phyloP scores from a whole-genome alignment of 2,329 filamentous ascomycete genomes.

The Fusarium stilboides region DNA sequence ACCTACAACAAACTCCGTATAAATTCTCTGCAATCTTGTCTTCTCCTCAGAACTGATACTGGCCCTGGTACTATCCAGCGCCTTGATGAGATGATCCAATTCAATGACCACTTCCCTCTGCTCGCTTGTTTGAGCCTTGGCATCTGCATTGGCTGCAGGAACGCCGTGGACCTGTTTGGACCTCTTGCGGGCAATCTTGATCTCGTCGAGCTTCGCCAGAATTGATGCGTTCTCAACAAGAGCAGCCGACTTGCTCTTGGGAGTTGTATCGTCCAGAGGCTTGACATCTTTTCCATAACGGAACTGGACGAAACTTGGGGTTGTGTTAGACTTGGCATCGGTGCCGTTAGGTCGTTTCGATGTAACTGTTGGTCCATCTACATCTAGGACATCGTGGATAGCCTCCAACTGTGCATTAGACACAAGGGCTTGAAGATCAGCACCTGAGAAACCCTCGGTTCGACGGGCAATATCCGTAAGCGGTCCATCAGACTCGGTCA shows the following conservation, averaged over 20 bases:
- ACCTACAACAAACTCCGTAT: slow-evolving; percentile 92
- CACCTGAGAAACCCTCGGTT: slow-evolving; percentile 93
- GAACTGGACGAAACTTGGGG: slow-evolving; percentile 83
- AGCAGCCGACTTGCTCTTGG: slow-evolving; percentile 66
- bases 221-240: slow-evolving; percentile 86
- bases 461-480: slow-evolving; percentile 81
- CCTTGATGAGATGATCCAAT: slow-evolving; percentile 87
- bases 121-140: slow-evolving; percentile 53
- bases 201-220: slow-evolving; percentile 83
- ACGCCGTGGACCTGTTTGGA: slow-evolving; percentile 55
- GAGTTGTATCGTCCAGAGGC: slow-evolving; percentile 57
- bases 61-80: slow-evolving; percentile 81
- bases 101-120: slow-evolving; percentile 82
- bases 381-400: slow-evolving; percentile 88
- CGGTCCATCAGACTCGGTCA: slow-evolving; percentile 69
- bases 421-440: slow-evolving; percentile 93
- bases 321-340: slow-evolving; percentile 48
- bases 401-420: slow-evolving; percentile 98
- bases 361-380: slow-evolving; percentile 63
- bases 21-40: slow-evolving; percentile 82
- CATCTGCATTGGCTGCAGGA: slow-evolving; percentile 42
- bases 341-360: slow-evolving; percentile 56
- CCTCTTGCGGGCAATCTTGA: slow-evolving; percentile 78
- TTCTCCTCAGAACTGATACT: slow-evolving; percentile 88
- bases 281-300: slow-evolving; percentile 77